Base-by-base conservation (phyloP, 2,329 filamentous ascomycete species). In the Pseudocercospora fijiensis region DNA sequence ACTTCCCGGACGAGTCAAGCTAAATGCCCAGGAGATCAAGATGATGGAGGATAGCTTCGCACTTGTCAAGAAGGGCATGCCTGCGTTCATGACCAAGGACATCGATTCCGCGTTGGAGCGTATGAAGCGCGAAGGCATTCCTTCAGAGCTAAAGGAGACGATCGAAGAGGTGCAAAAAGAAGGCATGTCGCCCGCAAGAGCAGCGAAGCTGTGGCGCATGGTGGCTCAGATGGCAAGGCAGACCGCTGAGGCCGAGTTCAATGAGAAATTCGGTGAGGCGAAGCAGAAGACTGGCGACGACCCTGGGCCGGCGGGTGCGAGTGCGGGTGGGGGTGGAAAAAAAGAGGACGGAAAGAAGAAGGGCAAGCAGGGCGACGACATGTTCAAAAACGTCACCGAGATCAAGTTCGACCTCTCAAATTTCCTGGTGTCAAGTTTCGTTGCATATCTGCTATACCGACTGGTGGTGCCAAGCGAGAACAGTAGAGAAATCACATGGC, bases 401-500 rank as follows among this genome's bases (percentile, higher is more conserved):
- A 75, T 85, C 73, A 83, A 81, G 60, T 82, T 81, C 70, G 86
- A 88, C 74, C 78, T 81, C 41, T 81, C 81, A 62, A 85, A 83
- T 22, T 80, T 84, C 67, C 70, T 89, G 30, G 79, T 88, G 53
- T 83, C 83, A 28, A 78, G 84, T 18, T 83, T 90, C 70, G 77
- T 88, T 33, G 80, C 85, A 10, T 90, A 87, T 73, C 80, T 90
- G 61, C 75, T 88, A 55, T 89, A 87, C 76, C 81, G 84, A 61
- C 82, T 85, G 67, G 79, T 94, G 62, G 84, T 91, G 63, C 88
- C 88, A 3, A 84, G 84, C 20, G 88, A 90, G 67, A 84, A 82
- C 66, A 83, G 81, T 61, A 83, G 87, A 73, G 94, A 99, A 75
- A 97, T 99, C 64, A 98, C 95, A 61, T 99, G 92, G 91, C 93